These are phyloP conservation scores for Neurospora sp. DNA, from an alignment of 495 filamentous ascomycete species.

Conservation along the genomic window DNA sequence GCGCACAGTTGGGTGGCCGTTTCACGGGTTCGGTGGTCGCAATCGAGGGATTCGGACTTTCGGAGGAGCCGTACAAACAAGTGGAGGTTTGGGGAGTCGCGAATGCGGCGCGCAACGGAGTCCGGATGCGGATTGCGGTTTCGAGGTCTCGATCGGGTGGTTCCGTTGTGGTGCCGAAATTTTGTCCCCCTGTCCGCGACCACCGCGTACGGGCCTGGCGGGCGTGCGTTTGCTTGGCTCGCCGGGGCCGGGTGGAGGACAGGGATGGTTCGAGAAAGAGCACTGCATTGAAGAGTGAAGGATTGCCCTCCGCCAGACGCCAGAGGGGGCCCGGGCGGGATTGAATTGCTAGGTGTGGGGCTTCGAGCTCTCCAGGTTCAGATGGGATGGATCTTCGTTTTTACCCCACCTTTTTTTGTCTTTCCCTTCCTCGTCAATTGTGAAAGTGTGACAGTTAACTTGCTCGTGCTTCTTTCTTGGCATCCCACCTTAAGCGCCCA, in stretches of 20 bases:
- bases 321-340: not conserved
- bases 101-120: not conserved
- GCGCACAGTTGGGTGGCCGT: not conserved
- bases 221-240: not conserved
- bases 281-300: not conserved
- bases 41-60: not conserved
- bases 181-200: not conserved
- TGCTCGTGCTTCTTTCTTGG: not conserved
- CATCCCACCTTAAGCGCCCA: conserved; percentile 22
- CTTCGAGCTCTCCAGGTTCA: conserved; percentile 3
- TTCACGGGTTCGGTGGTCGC: not conserved
- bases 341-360: not conserved
- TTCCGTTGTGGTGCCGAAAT: not conserved
- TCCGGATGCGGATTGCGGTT: not conserved
- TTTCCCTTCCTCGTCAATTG: not conserved
- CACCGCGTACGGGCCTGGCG: not conserved
- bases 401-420: not conserved
- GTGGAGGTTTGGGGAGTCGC: not conserved
- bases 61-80: not conserved
- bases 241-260: not conserved
- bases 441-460: not conserved
- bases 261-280: not conserved
- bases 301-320: not conserved
- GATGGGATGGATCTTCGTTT: not conserved
- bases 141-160: not conserved